Conservation (phyloP, 2,329 filamentous ascomycete genomes). For the Didymella arachidicola region DNA sequence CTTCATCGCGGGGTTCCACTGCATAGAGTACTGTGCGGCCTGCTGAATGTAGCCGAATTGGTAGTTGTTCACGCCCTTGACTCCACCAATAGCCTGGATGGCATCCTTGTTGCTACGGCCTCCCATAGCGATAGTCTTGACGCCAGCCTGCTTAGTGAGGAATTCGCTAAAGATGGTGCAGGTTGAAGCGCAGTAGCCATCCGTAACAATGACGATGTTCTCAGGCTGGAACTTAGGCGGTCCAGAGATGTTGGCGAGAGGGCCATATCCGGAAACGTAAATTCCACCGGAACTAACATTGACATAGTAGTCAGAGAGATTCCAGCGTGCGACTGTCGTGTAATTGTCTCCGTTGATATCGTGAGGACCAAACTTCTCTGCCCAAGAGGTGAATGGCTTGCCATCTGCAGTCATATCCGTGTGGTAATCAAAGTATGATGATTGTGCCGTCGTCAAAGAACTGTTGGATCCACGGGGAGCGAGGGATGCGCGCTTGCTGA, state of each 20-base stretch:
- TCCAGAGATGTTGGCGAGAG: slow-evolving; percentile 54
- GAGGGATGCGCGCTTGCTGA: slow-evolving; percentile 44
- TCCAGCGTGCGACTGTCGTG: slow-evolving; percentile 45
- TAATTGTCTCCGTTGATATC: slow-evolving; percentile 53
- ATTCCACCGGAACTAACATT: slow-evolving; percentile 46
- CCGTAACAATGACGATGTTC: slow-evolving; percentile 61
- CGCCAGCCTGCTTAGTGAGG: slow-evolving; percentile 60
- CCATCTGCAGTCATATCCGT: slow-evolving; percentile 58
- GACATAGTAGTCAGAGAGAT: slow-evolving; percentile 46
- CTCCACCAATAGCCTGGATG: slow-evolving; percentile 64
- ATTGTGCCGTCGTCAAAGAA: slow-evolving; percentile 51
- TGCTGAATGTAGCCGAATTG: slow-evolving; percentile 45
- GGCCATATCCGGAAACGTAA: slow-evolving; percentile 47
- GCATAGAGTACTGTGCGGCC: slow-evolving; percentile 32
- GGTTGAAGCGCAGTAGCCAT: slow-evolving; percentile 66
- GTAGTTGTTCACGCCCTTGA: slow-evolving; percentile 58
- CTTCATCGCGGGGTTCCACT: slow-evolving; percentile 35
- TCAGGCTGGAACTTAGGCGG: slow-evolving; percentile 62
- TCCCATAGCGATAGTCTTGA: slow-evolving; percentile 63
- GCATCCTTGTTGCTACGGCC: slow-evolving; percentile 56
- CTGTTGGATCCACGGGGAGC: slow-evolving; percentile 47
- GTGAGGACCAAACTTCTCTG: slow-evolving; percentile 52
- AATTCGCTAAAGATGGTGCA: slow-evolving; percentile 66
- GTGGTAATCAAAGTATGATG: slow-evolving; percentile 57
- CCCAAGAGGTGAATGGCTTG: slow-evolving; percentile 58